Conservation (phyloP, 345 rosid genomes). For the Brassica carinata region DNA sequence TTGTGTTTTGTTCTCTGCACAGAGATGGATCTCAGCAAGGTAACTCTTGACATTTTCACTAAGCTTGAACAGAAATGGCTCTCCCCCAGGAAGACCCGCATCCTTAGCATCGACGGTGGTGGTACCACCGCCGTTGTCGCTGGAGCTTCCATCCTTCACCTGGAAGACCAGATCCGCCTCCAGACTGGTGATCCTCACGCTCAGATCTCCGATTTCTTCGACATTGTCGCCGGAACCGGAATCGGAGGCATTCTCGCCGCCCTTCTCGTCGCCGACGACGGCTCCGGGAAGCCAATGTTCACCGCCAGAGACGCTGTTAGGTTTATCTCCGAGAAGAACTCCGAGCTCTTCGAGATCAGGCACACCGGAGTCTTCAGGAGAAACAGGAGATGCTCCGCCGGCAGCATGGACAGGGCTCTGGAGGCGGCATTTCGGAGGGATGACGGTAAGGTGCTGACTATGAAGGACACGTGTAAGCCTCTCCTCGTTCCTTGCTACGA, state of each 20-base stretch:
- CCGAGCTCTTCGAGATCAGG: slow-evolving; percentile 58
- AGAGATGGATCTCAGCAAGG: slow-evolving; percentile 83
- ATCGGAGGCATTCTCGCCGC: slow-evolving; percentile 82
- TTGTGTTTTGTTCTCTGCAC: neutral
- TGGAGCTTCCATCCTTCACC: slow-evolving; percentile 68
- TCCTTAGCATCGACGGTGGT: slow-evolving; percentile 93
- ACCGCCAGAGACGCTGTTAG: slow-evolving; percentile 68
- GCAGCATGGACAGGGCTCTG: slow-evolving; percentile 69
- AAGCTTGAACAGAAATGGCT: slow-evolving; percentile 94
- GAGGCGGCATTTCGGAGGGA: slow-evolving; percentile 54
- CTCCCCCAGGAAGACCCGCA: slow-evolving; percentile 69
- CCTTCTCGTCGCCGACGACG: slow-evolving; percentile 68
- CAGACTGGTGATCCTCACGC: slow-evolving; percentile 66
- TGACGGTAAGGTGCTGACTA: slow-evolving; percentile 63
- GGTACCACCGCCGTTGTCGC: slow-evolving; percentile 72
- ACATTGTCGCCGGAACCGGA: slow-evolving; percentile 82
- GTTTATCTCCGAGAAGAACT: slow-evolving; percentile 45
- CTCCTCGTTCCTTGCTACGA: slow-evolving; percentile 97
- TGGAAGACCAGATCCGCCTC: slow-evolving; percentile 90
- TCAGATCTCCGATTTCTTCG: slow-evolving; percentile 82
- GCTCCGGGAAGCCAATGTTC: slow-evolving; percentile 73
- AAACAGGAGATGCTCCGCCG: slow-evolving; percentile 60
- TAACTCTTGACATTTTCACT: slow-evolving; percentile 84
- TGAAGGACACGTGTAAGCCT: slow-evolving; percentile 92
- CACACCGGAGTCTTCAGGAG: slow-evolving; percentile 51